Conservation (phyloP, 768 basidiomycete genomes). For the Dioszegia aurantiaca region DNA sequence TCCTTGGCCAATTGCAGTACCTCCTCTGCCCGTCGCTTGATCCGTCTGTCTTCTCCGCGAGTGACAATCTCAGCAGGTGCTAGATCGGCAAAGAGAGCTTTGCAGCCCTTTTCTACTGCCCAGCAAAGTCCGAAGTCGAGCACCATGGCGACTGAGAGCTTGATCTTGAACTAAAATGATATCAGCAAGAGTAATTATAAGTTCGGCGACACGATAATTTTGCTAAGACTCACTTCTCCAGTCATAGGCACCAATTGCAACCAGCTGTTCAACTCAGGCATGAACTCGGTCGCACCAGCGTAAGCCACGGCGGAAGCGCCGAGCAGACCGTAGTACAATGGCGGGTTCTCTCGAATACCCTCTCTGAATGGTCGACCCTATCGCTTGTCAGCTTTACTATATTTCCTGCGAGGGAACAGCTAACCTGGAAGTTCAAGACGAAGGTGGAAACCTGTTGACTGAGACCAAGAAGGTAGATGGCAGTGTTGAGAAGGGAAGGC, state of each 20-base stretch:
- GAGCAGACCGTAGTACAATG: constrained; percentile 87
- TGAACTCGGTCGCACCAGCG: constrained; percentile 85
- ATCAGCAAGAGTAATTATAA: background rate
- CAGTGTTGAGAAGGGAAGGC: constrained; percentile 89
- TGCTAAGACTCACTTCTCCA: constrained; percentile 61
- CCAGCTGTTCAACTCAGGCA: constrained; percentile 95
- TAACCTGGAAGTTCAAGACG: constrained; percentile 86
- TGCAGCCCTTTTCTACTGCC: constrained; percentile 76
- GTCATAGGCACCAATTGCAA: constrained; percentile 94
- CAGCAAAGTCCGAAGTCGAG: constrained; percentile 86
- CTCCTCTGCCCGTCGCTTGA: constrained; percentile 58
- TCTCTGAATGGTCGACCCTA: constrained; percentile 97
- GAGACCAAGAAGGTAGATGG: constrained; percentile 89
- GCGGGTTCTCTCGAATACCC: constrained; percentile 90
- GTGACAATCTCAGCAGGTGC: constrained; percentile 82
- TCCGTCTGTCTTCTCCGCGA: constrained; percentile 74
- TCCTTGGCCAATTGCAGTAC: background rate
- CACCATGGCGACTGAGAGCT: constrained; percentile 75
- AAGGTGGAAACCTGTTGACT: constrained; percentile 99
- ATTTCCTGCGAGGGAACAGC: constrained; percentile 46
- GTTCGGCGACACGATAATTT: background rate
- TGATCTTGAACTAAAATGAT: constrained; percentile 73
- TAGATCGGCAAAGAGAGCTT: constrained; percentile 79
- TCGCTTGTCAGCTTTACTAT: background rate
- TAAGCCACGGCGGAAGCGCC: constrained; percentile 88